A percentile compares a stretch with the other conserved stretches of the same genome.
phyloP scores from a whole-genome alignment of 169 alveolate genomes.

The Pseudocohnilembus persalinus region DNA sequence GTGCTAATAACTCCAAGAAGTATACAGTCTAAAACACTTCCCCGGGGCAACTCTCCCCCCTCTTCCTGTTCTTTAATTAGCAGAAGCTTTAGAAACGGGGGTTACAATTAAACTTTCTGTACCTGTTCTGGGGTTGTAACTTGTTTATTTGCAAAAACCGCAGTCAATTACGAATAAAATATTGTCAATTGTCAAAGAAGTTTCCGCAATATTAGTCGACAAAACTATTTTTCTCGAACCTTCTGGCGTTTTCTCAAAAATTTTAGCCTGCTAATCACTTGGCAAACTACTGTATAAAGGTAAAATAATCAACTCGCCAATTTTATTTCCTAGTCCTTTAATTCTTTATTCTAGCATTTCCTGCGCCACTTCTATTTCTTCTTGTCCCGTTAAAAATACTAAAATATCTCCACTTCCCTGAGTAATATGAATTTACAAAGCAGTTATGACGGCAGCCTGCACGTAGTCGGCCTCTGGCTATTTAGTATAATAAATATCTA shows the following conservation, averaged over 20 bases:
- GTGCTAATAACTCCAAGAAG: conserved; percentile 94
- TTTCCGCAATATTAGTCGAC: conserved; percentile 99
- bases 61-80: conserved; percentile 99
- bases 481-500: conserved; percentile 97
- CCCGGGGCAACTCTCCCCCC: conserved; percentile 99
- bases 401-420: conserved; percentile 99
- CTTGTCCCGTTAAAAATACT: conserved; percentile 99
- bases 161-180: conserved; percentile 97
- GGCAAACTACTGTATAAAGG: conserved; percentile 99
- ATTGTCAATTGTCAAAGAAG: conserved; percentile 98
- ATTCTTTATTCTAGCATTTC: conserved; percentile 89
- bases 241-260: conserved; percentile 95
- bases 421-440: conserved; percentile 98
- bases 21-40: conserved; percentile 97
- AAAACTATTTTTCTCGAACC: conserved; percentile 96
- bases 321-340: conserved; percentile 91
- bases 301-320: conserved; percentile 93
- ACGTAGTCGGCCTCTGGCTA: conserved; percentile 99
- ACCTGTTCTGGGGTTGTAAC: conserved; percentile 97
- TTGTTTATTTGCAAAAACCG: conserved; percentile 98
- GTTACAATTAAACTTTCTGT: conserved; percentile 97
- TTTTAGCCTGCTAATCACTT: conserved; percentile 97
- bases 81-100: conserved; percentile 99
- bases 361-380: conserved; percentile 95
- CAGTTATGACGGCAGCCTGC: conserved; percentile 98